Percentiles rank a stretch among this genome's conserved stretches.
Evolutionary conservation across 176 grass and related monocot genomes (phyloP).

Genomic region (Urochloa ruziziensis): DNA sequence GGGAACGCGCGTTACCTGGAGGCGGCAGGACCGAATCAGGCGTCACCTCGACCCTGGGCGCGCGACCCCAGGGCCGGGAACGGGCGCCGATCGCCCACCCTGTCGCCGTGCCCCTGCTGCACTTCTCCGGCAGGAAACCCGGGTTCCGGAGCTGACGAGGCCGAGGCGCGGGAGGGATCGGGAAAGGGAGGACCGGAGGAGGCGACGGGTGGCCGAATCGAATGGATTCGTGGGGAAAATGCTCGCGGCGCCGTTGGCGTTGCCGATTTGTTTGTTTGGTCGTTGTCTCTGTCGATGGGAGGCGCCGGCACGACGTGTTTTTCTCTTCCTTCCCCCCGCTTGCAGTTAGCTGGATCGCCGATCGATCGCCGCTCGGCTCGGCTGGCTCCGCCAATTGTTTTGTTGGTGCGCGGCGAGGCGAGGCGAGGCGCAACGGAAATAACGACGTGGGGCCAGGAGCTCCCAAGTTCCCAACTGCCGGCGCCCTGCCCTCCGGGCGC

Average conservation of each 20-base stretch:
- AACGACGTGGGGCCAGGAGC: background rate
- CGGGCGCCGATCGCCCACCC: background rate
- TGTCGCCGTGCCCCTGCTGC: background rate
- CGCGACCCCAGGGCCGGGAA: background rate
- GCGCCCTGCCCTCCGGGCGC: background rate
- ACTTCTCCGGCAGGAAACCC: background rate
- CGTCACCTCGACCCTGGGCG: background rate
- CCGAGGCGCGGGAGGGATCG: background rate
- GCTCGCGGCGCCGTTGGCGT: background rate
- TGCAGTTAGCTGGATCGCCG: background rate
- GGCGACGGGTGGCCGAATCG: background rate
- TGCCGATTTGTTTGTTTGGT: background rate
- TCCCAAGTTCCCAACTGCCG: background rate
- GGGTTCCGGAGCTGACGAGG: background rate
- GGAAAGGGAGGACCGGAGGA: background rate
- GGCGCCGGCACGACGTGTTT: background rate
- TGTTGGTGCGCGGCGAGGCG: background rate
- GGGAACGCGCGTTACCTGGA: background rate
- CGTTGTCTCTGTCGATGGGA: background rate
- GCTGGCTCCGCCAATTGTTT: background rate
- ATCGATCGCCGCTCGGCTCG: background rate
- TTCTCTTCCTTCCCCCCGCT: too few relatives aligned
- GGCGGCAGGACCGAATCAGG: background rate
- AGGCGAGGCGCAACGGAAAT: background rate
- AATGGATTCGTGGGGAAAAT: background rate